Evolutionary conservation across 495 filamentous ascomycete genomes (phyloP).

Genomic region (Penicillium maclennaniae): DNA sequence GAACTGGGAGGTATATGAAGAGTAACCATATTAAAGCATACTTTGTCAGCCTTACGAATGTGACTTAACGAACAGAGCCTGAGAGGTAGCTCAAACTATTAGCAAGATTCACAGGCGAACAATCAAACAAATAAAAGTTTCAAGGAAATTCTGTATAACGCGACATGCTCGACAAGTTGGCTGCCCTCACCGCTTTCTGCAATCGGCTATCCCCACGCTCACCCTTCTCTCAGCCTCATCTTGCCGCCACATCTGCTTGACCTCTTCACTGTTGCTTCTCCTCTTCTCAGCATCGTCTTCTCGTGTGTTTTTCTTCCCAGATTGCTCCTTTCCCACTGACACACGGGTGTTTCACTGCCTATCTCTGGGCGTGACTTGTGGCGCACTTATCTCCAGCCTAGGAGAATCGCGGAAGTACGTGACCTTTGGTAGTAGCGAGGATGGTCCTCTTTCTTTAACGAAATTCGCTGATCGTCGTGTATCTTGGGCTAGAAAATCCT

Average conservation of each 20-base stretch:
- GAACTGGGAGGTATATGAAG: background rate
- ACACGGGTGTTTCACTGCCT: background rate
- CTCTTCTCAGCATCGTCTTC: background rate
- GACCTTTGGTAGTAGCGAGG: background rate
- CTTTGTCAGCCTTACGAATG: background rate
- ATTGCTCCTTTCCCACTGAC: background rate
- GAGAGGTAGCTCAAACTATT: background rate
- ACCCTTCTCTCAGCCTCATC: conserved; percentile 34
- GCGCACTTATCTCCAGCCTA: conserved; percentile 12
- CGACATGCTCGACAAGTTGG: background rate
- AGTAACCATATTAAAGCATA: background rate
- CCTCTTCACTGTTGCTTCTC: conserved; percentile 9
- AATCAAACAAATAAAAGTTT: too few species aligned
- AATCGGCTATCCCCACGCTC: conserved; percentile 26
- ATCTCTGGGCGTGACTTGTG: conserved; percentile 19
- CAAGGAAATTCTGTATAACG: background rate
- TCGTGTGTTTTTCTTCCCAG: background rate
- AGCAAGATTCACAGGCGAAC: background rate
- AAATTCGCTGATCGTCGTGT: background rate
- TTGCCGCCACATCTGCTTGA: conserved; percentile 17
- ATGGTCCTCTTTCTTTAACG: background rate
- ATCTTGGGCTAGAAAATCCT: background rate
- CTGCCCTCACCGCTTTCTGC: conserved; percentile 33
- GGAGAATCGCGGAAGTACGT: conserved; percentile 4
- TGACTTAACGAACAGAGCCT: background rate